phyloP scores from a whole-genome alignment of 495 filamentous ascomycete genomes.

The Thozetella sp. region DNA sequence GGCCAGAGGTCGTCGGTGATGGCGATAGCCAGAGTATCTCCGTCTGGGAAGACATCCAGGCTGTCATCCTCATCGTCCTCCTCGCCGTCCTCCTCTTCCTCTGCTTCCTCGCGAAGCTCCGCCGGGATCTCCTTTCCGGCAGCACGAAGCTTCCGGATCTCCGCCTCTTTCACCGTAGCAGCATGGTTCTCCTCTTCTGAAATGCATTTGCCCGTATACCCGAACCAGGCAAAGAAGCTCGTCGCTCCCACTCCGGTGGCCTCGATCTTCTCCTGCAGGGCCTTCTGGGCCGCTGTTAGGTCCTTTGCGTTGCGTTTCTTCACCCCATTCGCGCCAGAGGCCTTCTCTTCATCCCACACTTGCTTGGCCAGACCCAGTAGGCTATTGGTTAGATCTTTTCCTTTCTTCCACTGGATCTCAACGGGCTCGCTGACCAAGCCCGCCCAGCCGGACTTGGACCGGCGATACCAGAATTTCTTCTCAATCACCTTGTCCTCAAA shows the following conservation, averaged over 20 bases:
- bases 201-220: conserved; percentile 66
- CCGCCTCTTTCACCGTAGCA: conserved; percentile 58
- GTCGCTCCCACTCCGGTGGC: conserved; percentile 54
- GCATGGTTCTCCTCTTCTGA: conserved; percentile 68
- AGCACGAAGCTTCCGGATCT: conserved; percentile 56
- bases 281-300: conserved; percentile 39
- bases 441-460: conserved; percentile 62
- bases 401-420: conserved; percentile 83
- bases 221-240: conserved; percentile 90
- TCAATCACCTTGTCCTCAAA: conserved; percentile 75
- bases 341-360: conserved; percentile 67
- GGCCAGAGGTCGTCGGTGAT: conserved; percentile 88
- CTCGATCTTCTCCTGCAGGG: conserved; percentile 35
- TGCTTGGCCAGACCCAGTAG: conserved; percentile 70
- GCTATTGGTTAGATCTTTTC: conserved; percentile 80
- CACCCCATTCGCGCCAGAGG: conserved; percentile 14
- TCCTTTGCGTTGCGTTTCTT: conserved; percentile 25
- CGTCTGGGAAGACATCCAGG: conserved; percentile 78
- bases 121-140: conserved; percentile 55
- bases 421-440: conserved; percentile 86
- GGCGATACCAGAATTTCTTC: conserved; percentile 88
- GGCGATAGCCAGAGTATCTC: conserved; percentile 76
- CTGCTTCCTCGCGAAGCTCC: conserved; percentile 54
- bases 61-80: conserved; percentile 53
- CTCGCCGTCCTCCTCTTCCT: conserved; percentile 55